These are phyloP conservation scores for Diutina pseudorugosa DNA, from an alignment of 1,139 yeast genomes.

Conservation along the genomic window DNA sequence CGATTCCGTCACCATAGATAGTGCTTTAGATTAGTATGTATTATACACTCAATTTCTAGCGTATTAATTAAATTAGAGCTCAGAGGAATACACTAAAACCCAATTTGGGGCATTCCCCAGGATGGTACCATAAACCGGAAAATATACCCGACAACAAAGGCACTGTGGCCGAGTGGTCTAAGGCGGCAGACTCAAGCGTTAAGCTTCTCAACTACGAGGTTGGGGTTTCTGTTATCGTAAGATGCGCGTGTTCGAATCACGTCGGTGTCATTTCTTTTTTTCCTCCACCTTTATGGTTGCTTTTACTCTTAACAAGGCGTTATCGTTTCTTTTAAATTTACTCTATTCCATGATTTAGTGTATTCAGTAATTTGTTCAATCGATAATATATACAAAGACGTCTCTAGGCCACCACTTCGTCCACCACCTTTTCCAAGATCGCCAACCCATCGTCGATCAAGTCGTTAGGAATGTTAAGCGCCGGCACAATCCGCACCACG, in stretches of 20 bases:
- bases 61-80: too few relatives aligned
- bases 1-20: background rate
- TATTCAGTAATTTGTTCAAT: background rate
- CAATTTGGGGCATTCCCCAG: too few relatives aligned
- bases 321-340: too few relatives aligned
- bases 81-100: too few relatives aligned
- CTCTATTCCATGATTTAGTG: too few relatives aligned
- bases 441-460: constrained; percentile 58
- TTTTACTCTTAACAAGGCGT: too few relatives aligned
- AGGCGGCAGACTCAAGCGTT: background rate
- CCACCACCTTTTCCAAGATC: constrained; percentile 42
- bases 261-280: background rate
- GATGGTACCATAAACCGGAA: too few relatives aligned
- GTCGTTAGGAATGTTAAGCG: constrained; percentile 68
- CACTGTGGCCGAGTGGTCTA: background rate
- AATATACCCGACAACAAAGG: background rate
- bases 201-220: background rate
- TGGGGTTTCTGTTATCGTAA: background rate
- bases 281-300: too few relatives aligned
- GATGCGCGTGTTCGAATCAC: background rate
- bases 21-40: background rate
- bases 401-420: background rate
- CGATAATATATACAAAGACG: background rate
- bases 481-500: constrained; percentile 84
- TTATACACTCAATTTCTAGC: too few relatives aligned